Evolutionary conservation across 2,329 filamentous ascomycete genomes (phyloP).

Genomic region (Cladophialophora exuberans): DNA sequence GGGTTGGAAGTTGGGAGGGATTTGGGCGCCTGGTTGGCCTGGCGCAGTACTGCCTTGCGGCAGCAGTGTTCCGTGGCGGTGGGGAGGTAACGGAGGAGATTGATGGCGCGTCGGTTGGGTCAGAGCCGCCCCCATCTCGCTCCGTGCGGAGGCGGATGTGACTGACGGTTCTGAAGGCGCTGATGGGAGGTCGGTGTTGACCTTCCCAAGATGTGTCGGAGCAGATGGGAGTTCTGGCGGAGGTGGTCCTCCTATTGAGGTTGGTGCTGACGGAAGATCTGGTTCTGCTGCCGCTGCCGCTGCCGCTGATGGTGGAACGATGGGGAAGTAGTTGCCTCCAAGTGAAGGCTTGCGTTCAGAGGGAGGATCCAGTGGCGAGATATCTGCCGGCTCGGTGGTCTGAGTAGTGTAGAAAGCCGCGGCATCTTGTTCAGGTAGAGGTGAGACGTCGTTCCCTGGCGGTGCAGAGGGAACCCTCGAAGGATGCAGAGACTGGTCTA

Average conservation of each 20-base stretch:
- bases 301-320: conserved; percentile 51
- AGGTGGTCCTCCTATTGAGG: conserved; percentile 30
- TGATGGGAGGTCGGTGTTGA: conserved; percentile 9
- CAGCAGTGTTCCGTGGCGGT: conserved; percentile 26
- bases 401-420: conserved; percentile 43
- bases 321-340: conserved; percentile 63
- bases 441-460: conserved; percentile 29
- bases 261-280: conserved; percentile 36
- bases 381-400: conserved; percentile 43
- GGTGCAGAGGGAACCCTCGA: conserved; percentile 32
- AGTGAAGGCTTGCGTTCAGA: conserved; percentile 52
- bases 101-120: conserved; percentile 14
- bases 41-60: conserved; percentile 14
- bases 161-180: conserved; percentile 18
- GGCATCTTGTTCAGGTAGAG: conserved; percentile 30
- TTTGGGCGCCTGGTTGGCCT: conserved; percentile 18
- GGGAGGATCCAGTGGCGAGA: conserved; percentile 57
- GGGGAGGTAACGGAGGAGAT: conserved; percentile 29
- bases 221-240: conserved; percentile 34
- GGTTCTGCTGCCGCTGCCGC: conserved; percentile 39
- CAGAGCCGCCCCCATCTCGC: conserved; percentile 17
- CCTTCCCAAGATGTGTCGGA: conserved; percentile 26
- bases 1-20: conserved; percentile 34
- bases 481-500: conserved; percentile 55
- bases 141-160: conserved; percentile 13